Evolutionary conservation across 768 basidiomycete species (phyloP), one percentile per base, ranked within the genome.

Genomic region (Trametes sanguinea): DNA sequence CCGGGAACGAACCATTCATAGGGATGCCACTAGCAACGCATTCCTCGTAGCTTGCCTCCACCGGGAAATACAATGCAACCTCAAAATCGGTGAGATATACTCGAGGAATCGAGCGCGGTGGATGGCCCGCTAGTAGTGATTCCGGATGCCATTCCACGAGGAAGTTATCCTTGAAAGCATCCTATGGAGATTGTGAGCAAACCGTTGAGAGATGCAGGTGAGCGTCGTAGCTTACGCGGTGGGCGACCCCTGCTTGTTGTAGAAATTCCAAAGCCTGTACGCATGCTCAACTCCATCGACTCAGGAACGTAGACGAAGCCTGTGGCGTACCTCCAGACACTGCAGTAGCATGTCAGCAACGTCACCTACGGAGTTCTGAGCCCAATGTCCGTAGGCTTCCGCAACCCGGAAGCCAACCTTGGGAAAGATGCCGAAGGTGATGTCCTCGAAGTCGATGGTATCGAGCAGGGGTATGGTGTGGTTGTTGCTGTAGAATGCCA

Each of bases 21-120:
- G 57, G 48, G 27, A n/a, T 13, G 40, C 57, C 45, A 10, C 17
- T 22, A 17, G 22, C 60, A 17, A 57, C 44, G 39, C 42, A 56
- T 2, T 71, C 51, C 6, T 67, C 61, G 16, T 22, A 9, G 0
- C 68, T 59, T 37, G 29, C 57, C 1, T 70, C 71, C 3, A 39
- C 33, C 4, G 72, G 69, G 45, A 74, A 76, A 22, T 69, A 52
- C 3, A 75, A 52, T 3, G 73, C 72, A 29, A 65, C 54, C 64
- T 75, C 74, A 37, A 75, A 74, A 65, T 75, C 74, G 29, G 69
- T 73, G 11, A 76, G 58, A 50, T 69, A 74, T 1, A 76, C 74
- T 2, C 73, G 69, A 9, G 74, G 73, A 30, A 68, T 66, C 16
- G 60, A 59, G 17, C 39, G 47, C 1, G 68, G 61, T 14, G 67